phyloP scores from a whole-genome alignment of 331 rosid species.

The Quercus phellos region DNA sequence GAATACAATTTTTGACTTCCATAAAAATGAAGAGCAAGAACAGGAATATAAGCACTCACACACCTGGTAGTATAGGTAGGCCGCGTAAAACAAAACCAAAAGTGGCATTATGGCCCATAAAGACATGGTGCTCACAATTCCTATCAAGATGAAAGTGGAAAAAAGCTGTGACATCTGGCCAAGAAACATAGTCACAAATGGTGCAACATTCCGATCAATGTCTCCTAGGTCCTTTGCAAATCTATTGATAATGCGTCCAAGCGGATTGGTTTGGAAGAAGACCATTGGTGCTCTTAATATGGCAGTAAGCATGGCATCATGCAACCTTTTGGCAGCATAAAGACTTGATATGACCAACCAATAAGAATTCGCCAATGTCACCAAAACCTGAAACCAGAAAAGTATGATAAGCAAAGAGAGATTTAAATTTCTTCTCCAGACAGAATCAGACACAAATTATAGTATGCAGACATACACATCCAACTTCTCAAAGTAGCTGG shows the following conservation, averaged over 20 bases:
- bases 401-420: not conserved
- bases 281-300: constrained; percentile 77
- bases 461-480: not conserved
- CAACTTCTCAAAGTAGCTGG: not conserved
- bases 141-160: constrained; percentile 52
- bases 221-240: constrained; percentile 98
- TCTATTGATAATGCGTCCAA: constrained; percentile 85
- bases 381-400: constrained; percentile 50
- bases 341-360: constrained; percentile 83
- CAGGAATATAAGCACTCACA: not conserved
- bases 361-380: constrained; percentile 66
- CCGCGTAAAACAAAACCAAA: constrained; percentile 69
- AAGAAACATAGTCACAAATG: constrained; percentile 69
- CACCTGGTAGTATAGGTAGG: constrained; percentile 80
- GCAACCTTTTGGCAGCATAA: constrained; percentile 83
- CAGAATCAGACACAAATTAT: not conserved
- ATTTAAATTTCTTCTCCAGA: not conserved
- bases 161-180: constrained; percentile 72
- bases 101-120: constrained; percentile 97
- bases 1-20: not conserved
- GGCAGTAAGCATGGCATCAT: constrained; percentile 73
- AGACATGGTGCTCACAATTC: constrained; percentile 65
- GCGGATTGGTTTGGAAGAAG: constrained; percentile 94
- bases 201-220: constrained; percentile 88
- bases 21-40: not conserved